These are phyloP conservation scores for Penicilliopsis zonata DNA, from an alignment of 495 filamentous ascomycete genomes.

Conservation along the genomic window DNA sequence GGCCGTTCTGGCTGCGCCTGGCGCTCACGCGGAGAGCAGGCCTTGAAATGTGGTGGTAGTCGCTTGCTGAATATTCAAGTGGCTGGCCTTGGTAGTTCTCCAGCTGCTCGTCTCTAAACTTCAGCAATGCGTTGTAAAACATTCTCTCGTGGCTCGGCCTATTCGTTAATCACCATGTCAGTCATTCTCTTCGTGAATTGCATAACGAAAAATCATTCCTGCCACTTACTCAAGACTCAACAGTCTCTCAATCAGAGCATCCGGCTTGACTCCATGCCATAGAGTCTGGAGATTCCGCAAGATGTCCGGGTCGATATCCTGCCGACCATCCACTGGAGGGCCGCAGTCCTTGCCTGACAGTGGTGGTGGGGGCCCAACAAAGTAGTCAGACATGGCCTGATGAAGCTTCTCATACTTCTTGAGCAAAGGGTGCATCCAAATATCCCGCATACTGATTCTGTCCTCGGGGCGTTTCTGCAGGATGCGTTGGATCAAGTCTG, in stretches of 20 bases:
- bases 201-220: no score
- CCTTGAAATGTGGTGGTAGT: constrained; percentile 69
- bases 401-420: constrained; percentile 64
- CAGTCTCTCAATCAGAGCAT: constrained; percentile 55
- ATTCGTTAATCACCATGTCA: no score
- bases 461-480: constrained; percentile 59
- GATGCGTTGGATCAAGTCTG: constrained; percentile 65
- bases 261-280: constrained; percentile 71
- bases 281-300: constrained; percentile 73
- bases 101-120: constrained; percentile 67
- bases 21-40: constrained; percentile 34
- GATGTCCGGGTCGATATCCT: constrained; percentile 65
- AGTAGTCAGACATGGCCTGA: constrained; percentile 33
- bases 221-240: constrained; percentile 55
- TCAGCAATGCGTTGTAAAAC: constrained; percentile 75
- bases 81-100: constrained; percentile 70
- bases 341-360: constrained; percentile 43
- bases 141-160: constrained; percentile 81
- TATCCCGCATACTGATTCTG: constrained; percentile 62
- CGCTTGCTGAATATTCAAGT: constrained; percentile 68
- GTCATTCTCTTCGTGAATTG: no score
- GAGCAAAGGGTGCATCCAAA: constrained; percentile 77
- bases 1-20: constrained; percentile 17
- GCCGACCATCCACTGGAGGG: constrained; percentile 30
- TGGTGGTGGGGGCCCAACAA: constrained; percentile 40